Percentiles rank a stretch among this genome's conserved stretches.
Conservation (phyloP, 805 yeast species). For the Saturnispora mendoncae region DNA sequence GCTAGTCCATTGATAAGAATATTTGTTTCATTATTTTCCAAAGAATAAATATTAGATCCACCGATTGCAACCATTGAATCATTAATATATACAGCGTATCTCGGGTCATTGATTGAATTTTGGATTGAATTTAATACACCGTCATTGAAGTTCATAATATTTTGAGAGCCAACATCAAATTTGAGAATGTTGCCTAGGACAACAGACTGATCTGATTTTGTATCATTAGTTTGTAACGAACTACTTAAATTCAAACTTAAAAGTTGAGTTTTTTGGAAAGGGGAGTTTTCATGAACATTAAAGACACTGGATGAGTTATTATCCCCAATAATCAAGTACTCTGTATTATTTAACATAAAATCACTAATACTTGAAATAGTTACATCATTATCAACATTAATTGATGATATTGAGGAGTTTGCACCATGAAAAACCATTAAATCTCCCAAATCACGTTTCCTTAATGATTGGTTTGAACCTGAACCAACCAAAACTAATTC, state of each 20-base stretch:
- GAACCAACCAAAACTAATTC: slow-evolving; percentile 39
- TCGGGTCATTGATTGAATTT: slow-evolving; percentile 7
- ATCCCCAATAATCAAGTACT: slow-evolving; percentile 35
- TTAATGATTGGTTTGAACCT: not conserved
- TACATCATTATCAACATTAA: not conserved
- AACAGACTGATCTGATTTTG: slow-evolving; percentile 6
- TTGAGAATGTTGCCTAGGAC: slow-evolving; percentile 18
- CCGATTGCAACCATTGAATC: slow-evolving; percentile 46
- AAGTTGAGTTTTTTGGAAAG: slow-evolving; percentile 27
- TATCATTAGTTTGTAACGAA: slow-evolving; percentile 14
- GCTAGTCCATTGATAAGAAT: slow-evolving; percentile 10
- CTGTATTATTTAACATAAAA: slow-evolving; percentile 30
- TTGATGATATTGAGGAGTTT: slow-evolving; percentile 1
- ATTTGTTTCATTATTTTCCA: slow-evolving; percentile 4
- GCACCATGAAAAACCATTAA: slow-evolving; percentile 2
- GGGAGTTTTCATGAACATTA: slow-evolving; percentile 31
- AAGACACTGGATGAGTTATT: slow-evolving; percentile 27
- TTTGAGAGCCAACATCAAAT: slow-evolving; percentile 16
- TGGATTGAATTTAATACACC: slow-evolving; percentile 5
- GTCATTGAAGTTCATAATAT: slow-evolving; percentile 6
- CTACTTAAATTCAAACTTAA: slow-evolving; percentile 28
- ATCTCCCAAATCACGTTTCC: not conserved
- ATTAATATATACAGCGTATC: slow-evolving; percentile 37
- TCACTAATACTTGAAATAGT: slow-evolving; percentile 9
- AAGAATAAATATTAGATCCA: slow-evolving; percentile 32